Conservation (phyloP, 2,329 filamentous ascomycete species). For the Colletotrichum karsti region DNA sequence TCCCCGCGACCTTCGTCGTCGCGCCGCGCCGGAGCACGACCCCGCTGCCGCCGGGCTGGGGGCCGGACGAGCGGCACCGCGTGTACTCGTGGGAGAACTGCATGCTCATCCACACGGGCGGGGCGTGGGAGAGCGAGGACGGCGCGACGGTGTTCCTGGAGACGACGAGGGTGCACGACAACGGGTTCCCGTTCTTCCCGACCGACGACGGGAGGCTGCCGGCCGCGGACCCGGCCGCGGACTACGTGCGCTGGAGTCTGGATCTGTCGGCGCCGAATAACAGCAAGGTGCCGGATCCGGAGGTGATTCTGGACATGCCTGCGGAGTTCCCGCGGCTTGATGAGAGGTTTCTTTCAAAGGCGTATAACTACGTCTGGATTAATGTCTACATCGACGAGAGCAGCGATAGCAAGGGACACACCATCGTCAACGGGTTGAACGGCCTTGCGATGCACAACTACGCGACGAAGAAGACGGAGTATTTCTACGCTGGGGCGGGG, state of each 20-base stretch:
- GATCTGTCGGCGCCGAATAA: conserved; percentile 40
- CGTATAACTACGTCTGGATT: conserved; percentile 44
- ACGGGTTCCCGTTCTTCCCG: conserved; percentile 35
- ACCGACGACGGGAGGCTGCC: conserved; percentile 28
- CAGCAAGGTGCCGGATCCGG: conserved; percentile 37
- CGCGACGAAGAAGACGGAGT: conserved; percentile 29
- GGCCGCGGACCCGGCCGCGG: conserved; percentile 44
- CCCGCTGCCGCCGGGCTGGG: conserved; percentile 32
- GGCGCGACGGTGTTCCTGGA: conserved; percentile 1
- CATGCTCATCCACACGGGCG: conserved; percentile 26
- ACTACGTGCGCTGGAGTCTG: conserved; percentile 50
- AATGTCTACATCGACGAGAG: conserved; percentile 43
- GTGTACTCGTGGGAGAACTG: conserved; percentile 29
- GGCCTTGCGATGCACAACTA: conserved; percentile 17
- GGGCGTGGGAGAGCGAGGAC: conserved; percentile 31
- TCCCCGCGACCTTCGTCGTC: conserved; percentile 9
- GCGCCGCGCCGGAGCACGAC: conserved; percentile 7
- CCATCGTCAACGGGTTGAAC: conserved; percentile 9
- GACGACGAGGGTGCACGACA: conserved; percentile 35
- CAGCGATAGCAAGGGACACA: background rate
- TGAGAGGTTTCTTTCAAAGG: conserved; percentile 48
- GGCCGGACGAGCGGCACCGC: conserved; percentile 32
- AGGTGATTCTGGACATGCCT: conserved; percentile 43
- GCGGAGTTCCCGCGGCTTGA: conserved; percentile 54
- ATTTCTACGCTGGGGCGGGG: conserved; percentile 38